phyloP scores from a whole-genome alignment of 345 rosid species.

The Sisymbrium altissimum region DNA sequence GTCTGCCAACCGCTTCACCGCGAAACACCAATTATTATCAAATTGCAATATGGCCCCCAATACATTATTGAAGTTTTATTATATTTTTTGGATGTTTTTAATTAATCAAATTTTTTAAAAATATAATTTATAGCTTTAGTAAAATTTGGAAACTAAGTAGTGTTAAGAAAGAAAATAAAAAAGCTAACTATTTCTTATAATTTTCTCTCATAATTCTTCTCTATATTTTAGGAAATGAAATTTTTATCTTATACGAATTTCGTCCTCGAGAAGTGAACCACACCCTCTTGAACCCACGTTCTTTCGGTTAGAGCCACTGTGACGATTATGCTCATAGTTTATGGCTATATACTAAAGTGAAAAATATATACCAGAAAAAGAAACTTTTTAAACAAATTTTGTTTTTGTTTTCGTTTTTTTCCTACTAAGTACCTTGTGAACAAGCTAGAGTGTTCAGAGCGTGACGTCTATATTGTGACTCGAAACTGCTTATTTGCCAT shows the following conservation, averaged over 20 bases:
- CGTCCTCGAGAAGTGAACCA: constrained; percentile 9
- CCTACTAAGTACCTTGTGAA: background rate
- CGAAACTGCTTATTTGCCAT: background rate
- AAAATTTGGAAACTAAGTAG: background rate
- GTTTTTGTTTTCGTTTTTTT: background rate
- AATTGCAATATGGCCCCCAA: background rate
- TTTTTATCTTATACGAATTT: background rate
- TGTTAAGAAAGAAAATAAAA: background rate
- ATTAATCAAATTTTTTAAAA: background rate
- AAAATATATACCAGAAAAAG: background rate
- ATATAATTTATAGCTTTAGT: background rate
- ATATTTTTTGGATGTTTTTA: background rate
- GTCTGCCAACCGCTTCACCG: constrained; percentile 22
- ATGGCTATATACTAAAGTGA: background rate
- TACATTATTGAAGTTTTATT: background rate
- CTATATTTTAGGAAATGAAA: background rate
- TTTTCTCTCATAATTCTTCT: background rate
- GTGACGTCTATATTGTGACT: constrained; percentile 10
- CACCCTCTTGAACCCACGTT: background rate
- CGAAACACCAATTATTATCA: background rate
- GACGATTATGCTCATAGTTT: background rate
- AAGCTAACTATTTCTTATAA: background rate
- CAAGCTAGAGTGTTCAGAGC: constrained; percentile 6
- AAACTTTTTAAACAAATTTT: background rate
- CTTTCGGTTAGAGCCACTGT: background rate